Evolutionary conservation across 2,329 filamentous ascomycete genomes (phyloP), one percentile per base, ranked within the genome.

Genomic region (Penicillium crustosum): DNA sequence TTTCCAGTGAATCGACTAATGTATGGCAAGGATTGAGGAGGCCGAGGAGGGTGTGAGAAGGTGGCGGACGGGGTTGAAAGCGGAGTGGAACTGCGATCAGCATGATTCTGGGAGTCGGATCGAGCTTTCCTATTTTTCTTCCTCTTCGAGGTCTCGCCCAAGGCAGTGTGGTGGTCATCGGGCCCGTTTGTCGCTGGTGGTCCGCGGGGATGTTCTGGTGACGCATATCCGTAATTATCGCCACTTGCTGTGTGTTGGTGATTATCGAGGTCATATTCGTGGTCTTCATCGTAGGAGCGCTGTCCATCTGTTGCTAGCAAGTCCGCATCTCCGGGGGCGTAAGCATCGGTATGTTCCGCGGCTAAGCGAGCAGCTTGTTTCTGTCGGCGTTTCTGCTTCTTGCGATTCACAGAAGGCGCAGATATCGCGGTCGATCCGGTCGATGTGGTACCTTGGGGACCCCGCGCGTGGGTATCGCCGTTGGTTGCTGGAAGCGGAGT

Each of bases 381-480:
- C 71, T 90, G 89, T 65, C 93, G 86, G 66, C 93, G 86, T 82
- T 96, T 97, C 75, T 94, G 90, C 81, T 97, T 97, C 82, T 97
- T 97, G 72, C 90, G 87, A 77, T 96, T 97, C 51, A 93, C 88
- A 9, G 51, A 50, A 5, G 63, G 53, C 23, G 49, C 43, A 38
- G 62, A 39, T 58, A 52, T 57, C 25, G 57, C 52, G 50, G 58
- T 60, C 15, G 42, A 55, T 50, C 35, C 57, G 31, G 47, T 53
- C n/a, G 58, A 49, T 47, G 61, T 57, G 44, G 58, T 58, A 52
- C 53, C 60, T 55, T 59, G 63, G 47, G 64, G 61, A 64, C 65
- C 65, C 59, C 59, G 62, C 61, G 63, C 62, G 59, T 68, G 59
- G 49, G 61, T 53, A 27, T 63, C 66, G 59, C 73, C 71, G 57